Percentiles rank a stretch among this genome's conserved stretches.
Conservation (phyloP, 179 eudicot genomes). For the Amaranthus tricolor region DNA sequence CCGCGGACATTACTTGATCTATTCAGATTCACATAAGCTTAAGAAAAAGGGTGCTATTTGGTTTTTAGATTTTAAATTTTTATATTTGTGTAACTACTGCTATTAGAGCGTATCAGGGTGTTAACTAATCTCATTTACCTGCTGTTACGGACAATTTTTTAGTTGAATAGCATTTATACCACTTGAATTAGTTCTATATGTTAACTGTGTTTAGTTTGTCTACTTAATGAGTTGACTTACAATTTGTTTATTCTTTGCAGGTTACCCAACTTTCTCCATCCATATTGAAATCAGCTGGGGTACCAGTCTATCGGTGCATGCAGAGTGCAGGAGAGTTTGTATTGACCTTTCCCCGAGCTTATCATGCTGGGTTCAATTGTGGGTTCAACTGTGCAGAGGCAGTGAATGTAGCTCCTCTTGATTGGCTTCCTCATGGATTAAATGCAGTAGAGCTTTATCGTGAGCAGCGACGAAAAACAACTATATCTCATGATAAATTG, state of each 20-base stretch:
- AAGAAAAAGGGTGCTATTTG: no score
- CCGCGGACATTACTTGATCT: no score
- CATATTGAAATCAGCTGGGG: slow-evolving; percentile 74
- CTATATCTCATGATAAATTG: slow-evolving; percentile 93
- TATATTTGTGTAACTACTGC: no score
- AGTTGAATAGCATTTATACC: neutral
- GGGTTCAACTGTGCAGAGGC: slow-evolving; percentile 99
- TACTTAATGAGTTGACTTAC: neutral
- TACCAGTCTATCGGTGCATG: slow-evolving; percentile 87
- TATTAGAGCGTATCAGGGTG: neutral
- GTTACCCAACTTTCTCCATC: slow-evolving; percentile 94
- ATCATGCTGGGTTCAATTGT: slow-evolving; percentile 94
- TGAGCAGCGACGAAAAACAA: slow-evolving; percentile 79
- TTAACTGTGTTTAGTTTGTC: neutral
- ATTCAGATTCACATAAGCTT: no score
- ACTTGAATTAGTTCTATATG: neutral
- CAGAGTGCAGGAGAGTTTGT: slow-evolving; percentile 92
- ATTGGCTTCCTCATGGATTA: slow-evolving; percentile 97
- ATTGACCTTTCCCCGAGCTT: slow-evolving; percentile 94
- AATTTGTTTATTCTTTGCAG: slow-evolving; percentile 39
- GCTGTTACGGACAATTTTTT: neutral
- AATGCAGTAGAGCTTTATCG: slow-evolving; percentile 95
- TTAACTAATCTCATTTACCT: neutral
- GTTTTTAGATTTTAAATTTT: no score
- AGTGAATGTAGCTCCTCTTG: slow-evolving; percentile 97